Evolutionary conservation across 192 early-diverging fungal genomes (phyloP), one percentile per base, ranked within the genome.

Genomic region (Coemansia sp.): DNA sequence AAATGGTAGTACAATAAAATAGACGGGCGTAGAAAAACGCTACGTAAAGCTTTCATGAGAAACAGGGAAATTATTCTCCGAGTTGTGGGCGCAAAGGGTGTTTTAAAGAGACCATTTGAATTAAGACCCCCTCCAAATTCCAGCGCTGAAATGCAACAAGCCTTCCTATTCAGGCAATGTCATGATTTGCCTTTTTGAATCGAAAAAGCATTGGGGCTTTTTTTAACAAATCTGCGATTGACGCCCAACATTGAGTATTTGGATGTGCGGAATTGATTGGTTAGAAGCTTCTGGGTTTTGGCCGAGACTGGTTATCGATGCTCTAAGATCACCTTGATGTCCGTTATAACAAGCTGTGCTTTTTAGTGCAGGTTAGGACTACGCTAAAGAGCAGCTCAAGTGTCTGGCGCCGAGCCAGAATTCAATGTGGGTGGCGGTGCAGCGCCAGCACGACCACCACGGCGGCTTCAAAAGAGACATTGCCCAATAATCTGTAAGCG

Each of bases 251-350:
- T 24, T 29, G 23, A 27, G 26, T 14, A 29, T 4, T 13, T 7
- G 26, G 53, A 54, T 49, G 47, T 19, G 47, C 47, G 24, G 14
- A n/a, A 23, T 29, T 54, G 53, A 27, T 54, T 54, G 53, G 53
- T 3, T 27, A 13, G 24, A 11, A 29, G 6, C 11, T 14, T 18
- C 26, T 29, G 27, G 27, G 29, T 35, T 54, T 16, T 54, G 24
- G 53, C 53, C 53, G 53, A 22, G 14, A 29, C 53, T 3, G 24
- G 12, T 19, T 16, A 54, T 54, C 53, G 53, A 54, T 54, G 13
- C 14, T 1, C 5, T 6, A 32, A 32, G 29, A 32, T 32, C 29
- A 32, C 29, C 29, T 32, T 32, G 29, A 32, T 32, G 29, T 8
- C 29, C 29, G 29, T 32, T 7, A 32, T 6, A 32, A 32, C 29